Percentiles rank a stretch among this genome's conserved stretches.
Evolutionary conservation across 495 filamentous ascomycete genomes (phyloP).

Genomic region (Penicillium pulvis): DNA sequence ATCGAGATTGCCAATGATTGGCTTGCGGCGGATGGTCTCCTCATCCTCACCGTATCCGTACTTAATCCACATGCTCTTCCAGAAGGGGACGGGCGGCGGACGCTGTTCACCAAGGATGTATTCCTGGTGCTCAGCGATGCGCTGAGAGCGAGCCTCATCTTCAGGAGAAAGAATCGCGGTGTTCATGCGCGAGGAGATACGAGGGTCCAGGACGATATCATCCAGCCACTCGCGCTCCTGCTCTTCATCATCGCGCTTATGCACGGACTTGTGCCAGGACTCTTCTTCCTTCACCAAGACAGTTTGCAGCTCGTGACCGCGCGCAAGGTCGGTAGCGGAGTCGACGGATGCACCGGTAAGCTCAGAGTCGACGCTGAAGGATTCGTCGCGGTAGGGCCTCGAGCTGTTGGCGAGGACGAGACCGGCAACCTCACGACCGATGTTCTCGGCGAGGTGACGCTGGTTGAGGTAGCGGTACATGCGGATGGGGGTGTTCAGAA

Average conservation of each 20-base stretch:
- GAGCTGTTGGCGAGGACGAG: slow-evolving; percentile 70
- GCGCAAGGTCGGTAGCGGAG: slow-evolving; percentile 21
- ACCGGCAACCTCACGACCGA: slow-evolving; percentile 87
- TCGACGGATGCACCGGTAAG: slow-evolving; percentile 31
- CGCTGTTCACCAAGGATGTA: slow-evolving; percentile 63
- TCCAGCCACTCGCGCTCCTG: slow-evolving; percentile 75
- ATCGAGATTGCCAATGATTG: slow-evolving; percentile 45
- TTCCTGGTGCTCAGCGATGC: slow-evolving; percentile 63
- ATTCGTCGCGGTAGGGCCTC: slow-evolving; percentile 43
- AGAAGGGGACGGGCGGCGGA: slow-evolving; percentile 39
- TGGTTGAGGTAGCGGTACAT: slow-evolving; percentile 88
- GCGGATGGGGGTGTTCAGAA: slow-evolving; percentile 85
- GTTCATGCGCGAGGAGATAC: slow-evolving; percentile 81
- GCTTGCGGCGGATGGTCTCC: slow-evolving; percentile 41
- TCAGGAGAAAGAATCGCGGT: slow-evolving; percentile 64
- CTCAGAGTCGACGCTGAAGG: slow-evolving; percentile 30
- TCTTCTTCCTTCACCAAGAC: slow-evolving; percentile 75
- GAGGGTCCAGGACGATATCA: slow-evolving; percentile 72
- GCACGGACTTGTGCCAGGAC: slow-evolving; percentile 83
- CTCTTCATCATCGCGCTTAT: slow-evolving; percentile 59
- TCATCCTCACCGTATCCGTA: slow-evolving; percentile 51
- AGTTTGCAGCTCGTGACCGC: slow-evolving; percentile 65
- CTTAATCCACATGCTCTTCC: slow-evolving; percentile 48
- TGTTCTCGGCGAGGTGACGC: slow-evolving; percentile 78
- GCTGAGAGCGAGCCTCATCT: slow-evolving; percentile 65